Base-by-base conservation (phyloP, 1,284 basidiomycete species). In the Peniophora sp. region DNA sequence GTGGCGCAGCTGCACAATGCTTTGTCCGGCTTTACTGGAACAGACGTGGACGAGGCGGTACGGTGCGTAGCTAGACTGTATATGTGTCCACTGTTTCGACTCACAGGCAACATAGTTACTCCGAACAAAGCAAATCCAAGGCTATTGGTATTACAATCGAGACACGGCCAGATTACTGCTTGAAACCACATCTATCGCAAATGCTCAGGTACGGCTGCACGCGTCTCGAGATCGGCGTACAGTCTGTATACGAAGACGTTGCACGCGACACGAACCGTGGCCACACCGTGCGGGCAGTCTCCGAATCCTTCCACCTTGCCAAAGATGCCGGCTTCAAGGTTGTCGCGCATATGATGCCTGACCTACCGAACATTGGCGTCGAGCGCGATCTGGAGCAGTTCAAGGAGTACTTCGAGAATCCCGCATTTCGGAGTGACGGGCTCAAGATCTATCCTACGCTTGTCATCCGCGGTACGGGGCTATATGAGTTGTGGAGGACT, bases 251-350 rank as follows among this genome's bases (percentile, higher is more conserved):
- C 69, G 96, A 99, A 72, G 96, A 99, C 63, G 97, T 99, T 8
- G 96, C 96, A 9, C 83, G 96, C 51, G 97, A 99, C 66, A 98
- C 96, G 14, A 99, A 99, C 66, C 88, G 97, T 50, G 92, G 92
- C 0, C 97, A 99, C 70, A 99, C 97, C 22, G 96, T 99, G 49
- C 92, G 94, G 55, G 94, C 97, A 6, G 96, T 98, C 50, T 88
- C 90, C 53, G 96, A 99, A 68, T 94, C 91, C 5, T 99, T 99
- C 72, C 97, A 99, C 64, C 83, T 99, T 59, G 89, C 95, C 34
- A 99, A 99, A 69, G 96, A 99, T 61, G 96, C 96, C 1, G 96
- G 96, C 10, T 99, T 98, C 85, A 99, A 99, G 72, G 93, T 97
- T 51, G 95, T 97, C 39, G 93, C 93, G 17, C 94, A 97, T 64